phyloP scores from a whole-genome alignment of 345 rosid species.

The Eucalyptus tenuipes region DNA sequence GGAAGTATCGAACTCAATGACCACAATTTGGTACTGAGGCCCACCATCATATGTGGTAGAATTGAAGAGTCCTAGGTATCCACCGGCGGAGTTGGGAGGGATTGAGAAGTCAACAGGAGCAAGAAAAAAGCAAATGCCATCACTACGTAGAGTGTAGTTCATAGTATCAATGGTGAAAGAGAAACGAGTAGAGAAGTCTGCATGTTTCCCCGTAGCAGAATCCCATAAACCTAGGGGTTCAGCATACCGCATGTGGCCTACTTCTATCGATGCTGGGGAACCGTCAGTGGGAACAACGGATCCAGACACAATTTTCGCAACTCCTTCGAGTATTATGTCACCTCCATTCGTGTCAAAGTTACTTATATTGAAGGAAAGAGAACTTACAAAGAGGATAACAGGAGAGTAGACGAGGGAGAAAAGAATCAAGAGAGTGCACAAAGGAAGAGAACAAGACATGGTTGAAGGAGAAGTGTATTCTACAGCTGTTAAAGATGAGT shows the following conservation, averaged over 20 bases:
- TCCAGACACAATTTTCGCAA: too few relatives aligned
- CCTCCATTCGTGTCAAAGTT: too few relatives aligned
- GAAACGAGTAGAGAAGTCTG: not conserved
- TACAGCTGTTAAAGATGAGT: not conserved
- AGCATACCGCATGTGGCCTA: not conserved
- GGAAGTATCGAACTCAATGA: not conserved
- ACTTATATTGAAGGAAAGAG: too few relatives aligned
- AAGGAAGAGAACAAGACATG: not conserved
- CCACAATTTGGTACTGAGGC: not conserved
- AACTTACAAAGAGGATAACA: too few relatives aligned
- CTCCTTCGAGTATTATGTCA: too few relatives aligned
- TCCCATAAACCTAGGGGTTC: not conserved
- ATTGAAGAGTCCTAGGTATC: not conserved
- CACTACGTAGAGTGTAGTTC: accelerated
- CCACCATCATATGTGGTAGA: not conserved
- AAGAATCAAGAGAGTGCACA: not conserved
- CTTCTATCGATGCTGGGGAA: accelerated
- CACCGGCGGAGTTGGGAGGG: not conserved
- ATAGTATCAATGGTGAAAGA: not conserved
- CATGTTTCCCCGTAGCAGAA: not conserved
- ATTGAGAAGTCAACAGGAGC: not conserved
- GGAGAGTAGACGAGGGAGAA: not conserved
- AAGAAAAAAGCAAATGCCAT: not conserved
- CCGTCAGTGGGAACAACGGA: too few relatives aligned
- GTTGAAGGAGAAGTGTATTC: not conserved